Conservation (phyloP, 2,329 filamentous ascomycete species). For the Aspergillus pseudoviridinutans region DNA sequence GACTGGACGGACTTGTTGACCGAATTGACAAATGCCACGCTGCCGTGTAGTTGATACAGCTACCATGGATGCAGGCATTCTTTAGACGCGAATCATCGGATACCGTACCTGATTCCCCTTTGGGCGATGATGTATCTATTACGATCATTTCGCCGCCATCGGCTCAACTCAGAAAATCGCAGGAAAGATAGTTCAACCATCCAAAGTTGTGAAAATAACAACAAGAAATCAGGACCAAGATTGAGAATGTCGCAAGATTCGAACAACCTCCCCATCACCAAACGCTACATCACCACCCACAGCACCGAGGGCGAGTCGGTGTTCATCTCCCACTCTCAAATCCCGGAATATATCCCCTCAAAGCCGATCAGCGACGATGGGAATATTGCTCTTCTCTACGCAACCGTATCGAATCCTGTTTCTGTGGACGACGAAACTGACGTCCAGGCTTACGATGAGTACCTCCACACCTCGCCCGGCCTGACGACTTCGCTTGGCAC, state of each 20-base stretch:
- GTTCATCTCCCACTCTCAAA: conserved; percentile 31
- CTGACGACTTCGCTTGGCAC: conserved; percentile 30
- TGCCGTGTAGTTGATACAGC: conserved; percentile 13
- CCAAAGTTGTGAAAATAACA: neutral
- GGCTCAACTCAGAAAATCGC: neutral
- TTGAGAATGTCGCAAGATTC: conserved; percentile 11
- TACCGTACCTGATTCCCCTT: neutral
- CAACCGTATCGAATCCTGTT: conserved; percentile 25
- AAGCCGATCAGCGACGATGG: conserved; percentile 25
- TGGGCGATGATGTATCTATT: neutral
- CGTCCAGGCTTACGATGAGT: conserved; percentile 30
- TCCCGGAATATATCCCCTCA: conserved; percentile 31
- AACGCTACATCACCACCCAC: conserved; percentile 40
- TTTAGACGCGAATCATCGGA: neutral
- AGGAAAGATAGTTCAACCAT: neutral
- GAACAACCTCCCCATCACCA: conserved; percentile 28
- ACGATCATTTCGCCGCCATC: neutral
- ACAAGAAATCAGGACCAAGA: neutral
- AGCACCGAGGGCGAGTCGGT: conserved; percentile 32
- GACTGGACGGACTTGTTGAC: conserved; percentile 30
- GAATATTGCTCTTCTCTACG: conserved; percentile 29
- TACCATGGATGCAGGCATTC: neutral
- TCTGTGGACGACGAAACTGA: conserved; percentile 29
- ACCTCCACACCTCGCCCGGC: conserved; percentile 30
- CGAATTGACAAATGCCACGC: conserved; percentile 22